Conservation (phyloP, 1,139 yeast genomes). For the Geotrichum cucujoidarum region DNA sequence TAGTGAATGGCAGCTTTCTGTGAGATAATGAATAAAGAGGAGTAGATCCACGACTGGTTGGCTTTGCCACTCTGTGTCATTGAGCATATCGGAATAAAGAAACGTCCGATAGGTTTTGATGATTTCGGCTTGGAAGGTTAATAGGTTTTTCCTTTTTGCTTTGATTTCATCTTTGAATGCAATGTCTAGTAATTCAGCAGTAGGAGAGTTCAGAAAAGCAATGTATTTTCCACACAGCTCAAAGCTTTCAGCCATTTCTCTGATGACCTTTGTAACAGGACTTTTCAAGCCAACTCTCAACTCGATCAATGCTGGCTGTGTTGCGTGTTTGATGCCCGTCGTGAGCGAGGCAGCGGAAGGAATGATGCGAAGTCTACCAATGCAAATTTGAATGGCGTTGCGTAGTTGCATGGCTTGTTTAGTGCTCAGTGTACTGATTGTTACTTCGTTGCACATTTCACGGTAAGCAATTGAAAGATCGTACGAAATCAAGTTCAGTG, state of each 20-base stretch:
- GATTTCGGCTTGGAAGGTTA: slow-evolving; percentile 1
- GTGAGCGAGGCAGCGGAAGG: slow-evolving; percentile 32
- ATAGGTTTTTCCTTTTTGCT: not conserved
- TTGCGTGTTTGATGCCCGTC: not conserved
- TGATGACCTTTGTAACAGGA: slow-evolving; percentile 20
- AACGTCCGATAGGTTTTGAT: slow-evolving; percentile 10
- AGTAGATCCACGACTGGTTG: slow-evolving; percentile 11
- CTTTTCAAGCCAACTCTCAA: slow-evolving; percentile 8
- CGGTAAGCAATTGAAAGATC: slow-evolving; percentile 41
- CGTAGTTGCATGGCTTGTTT: slow-evolving; percentile 38
- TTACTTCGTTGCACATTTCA: slow-evolving; percentile 43
- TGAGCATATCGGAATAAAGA: slow-evolving; percentile 7
- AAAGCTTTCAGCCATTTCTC: slow-evolving; percentile 18
- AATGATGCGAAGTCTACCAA: slow-evolving; percentile 42
- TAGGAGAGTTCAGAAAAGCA: slow-evolving; percentile 15
- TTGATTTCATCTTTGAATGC: slow-evolving; percentile 1
- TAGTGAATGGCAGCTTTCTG: slow-evolving; percentile 20
- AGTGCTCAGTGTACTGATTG: slow-evolving; percentile 38
- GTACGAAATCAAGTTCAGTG: slow-evolving; percentile 36
- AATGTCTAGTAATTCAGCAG: slow-evolving; percentile 10
- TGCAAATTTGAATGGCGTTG: slow-evolving; percentile 40
- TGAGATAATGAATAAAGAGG: slow-evolving; percentile 21
- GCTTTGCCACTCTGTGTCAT: slow-evolving; percentile 9
- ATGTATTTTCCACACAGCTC: slow-evolving; percentile 21
- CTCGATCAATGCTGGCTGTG: not conserved